Evolutionary conservation across 192 early-diverging fungal genomes (phyloP), one percentile per base, ranked within the genome.

Genomic region (Backusella sp.): DNA sequence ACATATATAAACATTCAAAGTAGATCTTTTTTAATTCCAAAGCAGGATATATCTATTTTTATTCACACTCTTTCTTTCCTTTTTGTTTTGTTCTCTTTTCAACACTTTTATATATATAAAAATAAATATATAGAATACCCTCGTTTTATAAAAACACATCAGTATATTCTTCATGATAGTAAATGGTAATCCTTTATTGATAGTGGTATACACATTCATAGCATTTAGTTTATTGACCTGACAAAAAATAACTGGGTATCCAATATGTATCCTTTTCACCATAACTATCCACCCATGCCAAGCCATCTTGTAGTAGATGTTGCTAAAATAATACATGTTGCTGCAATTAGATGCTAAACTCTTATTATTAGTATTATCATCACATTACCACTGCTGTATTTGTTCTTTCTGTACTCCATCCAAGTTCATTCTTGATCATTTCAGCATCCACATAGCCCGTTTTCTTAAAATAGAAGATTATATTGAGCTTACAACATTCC

Each of bases 211-310:
- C 8, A 21, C 19, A 21, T 53, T 53, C 39, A 41, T 41, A 41
- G 1, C 39, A 21, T 28, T 28, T 28, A 6, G 3, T 44, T 23
- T 62, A 62, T n/a, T 62, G 56, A n/a, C 56, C 56, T 28, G 56
- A 62, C 12, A 62, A 62, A 82, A 89, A 87, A 73, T 88, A 90
- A 73, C 88, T 86, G 35, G 87, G 82, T 21, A 90, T 80, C 88
- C 89, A 90, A 75, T 89, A 90, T 52, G 82, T 73, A 26, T 79
- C 44, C 14, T 87, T 85, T 42, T 86, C 70, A 41, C 77, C 84
- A 76, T 92, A 89, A 67, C 73, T 69, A 76, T 95, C 94, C 23
- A 93, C 83, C 94, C 94, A 95, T 72, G 89, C 92, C 17, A 95
- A 79, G 19, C 92, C 90, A 72, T 94, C 93, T 37, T 90, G 86